Base-by-base conservation (phyloP, 1,139 yeast species). In the Hansenula lynferdii region DNA sequence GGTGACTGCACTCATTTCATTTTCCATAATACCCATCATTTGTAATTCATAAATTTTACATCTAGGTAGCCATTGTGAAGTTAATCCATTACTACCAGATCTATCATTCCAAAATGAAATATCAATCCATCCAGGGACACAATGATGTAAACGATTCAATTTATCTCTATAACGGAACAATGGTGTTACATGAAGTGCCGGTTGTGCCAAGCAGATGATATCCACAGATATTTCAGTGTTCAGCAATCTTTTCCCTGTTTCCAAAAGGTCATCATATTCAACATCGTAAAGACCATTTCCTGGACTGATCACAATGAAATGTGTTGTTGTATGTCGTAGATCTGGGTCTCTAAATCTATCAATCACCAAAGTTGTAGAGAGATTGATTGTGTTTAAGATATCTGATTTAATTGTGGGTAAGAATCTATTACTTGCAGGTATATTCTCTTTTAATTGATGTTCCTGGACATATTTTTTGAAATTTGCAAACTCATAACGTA, bases 21-120 rank as follows among this genome's bases (percentile, higher is more conserved):
- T 86, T 51, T 90, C 97, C 83, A 90, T 87, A 6, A 90, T 77
- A 0, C 97, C 98, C 95, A 90, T 90, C 97, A 92, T 94, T 58
- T 92, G 98, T 18, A 94, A 64, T 52, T 90, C 97, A 58, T 92
- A 90, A 36, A 94, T 89, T 54, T 87, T 89, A 60, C 97, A 89
- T 26, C 95, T 69, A 1, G 98, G 97, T 21, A 83, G 75, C 97
- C 97, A 92, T 49, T 82, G 64, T 5, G 65, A n/a, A n/a, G n/a
- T n/a, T n/a, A n/a, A n/a, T n/a, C n/a, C 56, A 25, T 52, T 50
- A 37, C 59, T 65, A 16, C 65, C 64, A n/a, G 68, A 57, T 11
- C 62, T 48, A 52, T 80, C 85, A 39, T 75, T 77, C 83, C 94
- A 92, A 54, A 84, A 92, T 1, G 95, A 86, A 12, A 90, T 82